phyloP scores from a whole-genome alignment of 1,284 basidiomycete genomes.

The Ustilago sp. region DNA sequence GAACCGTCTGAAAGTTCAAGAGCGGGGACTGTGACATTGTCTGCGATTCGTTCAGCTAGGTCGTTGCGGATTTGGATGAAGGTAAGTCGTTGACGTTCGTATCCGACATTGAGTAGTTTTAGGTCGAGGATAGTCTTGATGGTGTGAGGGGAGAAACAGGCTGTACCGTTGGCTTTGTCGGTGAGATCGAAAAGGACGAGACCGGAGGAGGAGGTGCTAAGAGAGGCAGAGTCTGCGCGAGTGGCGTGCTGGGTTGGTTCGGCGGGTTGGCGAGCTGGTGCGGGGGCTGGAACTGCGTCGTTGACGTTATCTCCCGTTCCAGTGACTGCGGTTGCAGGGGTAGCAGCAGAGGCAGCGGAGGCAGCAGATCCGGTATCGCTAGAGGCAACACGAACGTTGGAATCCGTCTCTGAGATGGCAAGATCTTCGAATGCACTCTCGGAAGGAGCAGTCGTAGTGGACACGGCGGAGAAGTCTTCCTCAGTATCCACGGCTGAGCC shows the following conservation, averaged over 20 bases:
- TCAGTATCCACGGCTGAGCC: conserved; percentile 46
- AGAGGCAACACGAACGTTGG: conserved; percentile 32
- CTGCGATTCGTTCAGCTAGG: conserved; percentile 39
- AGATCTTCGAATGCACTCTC: conserved; percentile 40
- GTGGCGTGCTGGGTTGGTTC: conserved; percentile 15
- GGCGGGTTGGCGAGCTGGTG: conserved; percentile 24
- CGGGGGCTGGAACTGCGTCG: conserved; percentile 19
- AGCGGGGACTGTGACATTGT: conserved; percentile 59
- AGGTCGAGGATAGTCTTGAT: conserved; percentile 60
- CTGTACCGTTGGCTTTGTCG: conserved; percentile 27
- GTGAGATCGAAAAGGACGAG: conserved; percentile 61
- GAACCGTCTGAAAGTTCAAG: conserved; percentile 53
- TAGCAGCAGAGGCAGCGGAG: conserved; percentile 5
- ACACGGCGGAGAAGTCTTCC: conserved; percentile 34
- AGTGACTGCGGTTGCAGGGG: not conserved
- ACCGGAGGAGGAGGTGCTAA: conserved; percentile 34
- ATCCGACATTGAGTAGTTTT: conserved; percentile 56
- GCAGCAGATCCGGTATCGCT: conserved; percentile 12
- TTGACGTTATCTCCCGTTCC: conserved; percentile 10
- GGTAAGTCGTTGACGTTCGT: conserved; percentile 57
- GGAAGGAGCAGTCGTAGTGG: conserved; percentile 41
- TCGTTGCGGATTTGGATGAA: conserved; percentile 61
- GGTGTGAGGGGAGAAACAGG: conserved; percentile 53
- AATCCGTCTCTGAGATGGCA: conserved; percentile 38
- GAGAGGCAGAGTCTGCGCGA: conserved; percentile 32